phyloP scores from a whole-genome alignment of 163 green algal species.

The Chlorella variabilis region DNA sequence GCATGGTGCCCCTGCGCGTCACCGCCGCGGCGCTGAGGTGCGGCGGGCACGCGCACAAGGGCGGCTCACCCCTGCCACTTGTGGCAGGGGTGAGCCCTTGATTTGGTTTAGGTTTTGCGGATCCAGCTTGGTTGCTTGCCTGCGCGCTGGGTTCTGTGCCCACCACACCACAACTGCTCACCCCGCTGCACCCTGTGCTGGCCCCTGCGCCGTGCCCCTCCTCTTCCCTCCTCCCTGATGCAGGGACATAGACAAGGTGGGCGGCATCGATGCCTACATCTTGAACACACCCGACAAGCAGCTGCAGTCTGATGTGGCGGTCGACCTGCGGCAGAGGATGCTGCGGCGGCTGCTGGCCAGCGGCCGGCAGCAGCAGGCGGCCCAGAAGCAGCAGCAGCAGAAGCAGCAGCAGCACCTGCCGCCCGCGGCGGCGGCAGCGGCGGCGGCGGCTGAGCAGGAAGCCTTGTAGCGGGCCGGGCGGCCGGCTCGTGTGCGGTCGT shows the following conservation, averaged over 20 bases:
- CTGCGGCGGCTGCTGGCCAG: background rate
- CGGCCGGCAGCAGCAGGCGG: background rate
- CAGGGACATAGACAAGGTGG: constrained; percentile 76
- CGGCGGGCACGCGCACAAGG: no score
- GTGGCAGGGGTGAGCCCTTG: background rate
- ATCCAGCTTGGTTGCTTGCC: no score
- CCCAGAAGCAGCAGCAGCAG: background rate
- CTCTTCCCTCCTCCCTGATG: no score
- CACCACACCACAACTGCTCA: no score
- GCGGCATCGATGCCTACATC: constrained; percentile 78
- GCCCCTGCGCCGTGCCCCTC: no score
- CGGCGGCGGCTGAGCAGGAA: background rate
- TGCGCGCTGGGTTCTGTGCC: no score
- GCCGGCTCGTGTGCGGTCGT: no score
- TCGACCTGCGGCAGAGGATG: constrained; percentile 53
- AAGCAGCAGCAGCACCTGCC: background rate
- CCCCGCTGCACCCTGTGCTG: no score
- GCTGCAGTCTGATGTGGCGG: constrained; percentile 64
- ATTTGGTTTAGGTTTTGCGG: no score
- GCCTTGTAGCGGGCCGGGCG: background rate
- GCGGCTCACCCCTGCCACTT: no score
- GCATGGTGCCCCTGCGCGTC: constrained; percentile 67
- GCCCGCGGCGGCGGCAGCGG: background rate
- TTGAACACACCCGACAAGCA: constrained; percentile 65
- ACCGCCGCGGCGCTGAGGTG: constrained; percentile 76